These are phyloP conservation scores for Ceratobasidium sp. DNA, from an alignment of 1,284 basidiomycete genomes.

Conservation along the genomic window DNA sequence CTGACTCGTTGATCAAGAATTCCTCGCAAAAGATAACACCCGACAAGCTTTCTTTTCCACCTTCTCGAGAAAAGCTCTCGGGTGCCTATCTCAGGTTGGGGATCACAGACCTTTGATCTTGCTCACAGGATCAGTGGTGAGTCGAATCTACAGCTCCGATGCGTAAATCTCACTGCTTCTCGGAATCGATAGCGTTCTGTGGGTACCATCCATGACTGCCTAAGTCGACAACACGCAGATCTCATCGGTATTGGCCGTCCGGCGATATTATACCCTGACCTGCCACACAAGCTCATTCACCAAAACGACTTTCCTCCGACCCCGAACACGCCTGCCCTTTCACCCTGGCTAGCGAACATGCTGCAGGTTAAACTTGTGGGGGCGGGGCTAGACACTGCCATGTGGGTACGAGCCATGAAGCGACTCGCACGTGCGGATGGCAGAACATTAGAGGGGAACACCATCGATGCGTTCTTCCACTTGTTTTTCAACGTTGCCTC, in stretches of 20 bases:
- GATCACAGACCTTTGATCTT: slow-evolving; percentile 69
- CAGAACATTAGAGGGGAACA: slow-evolving; percentile 32
- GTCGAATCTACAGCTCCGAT: background rate
- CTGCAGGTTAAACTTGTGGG: slow-evolving; percentile 35
- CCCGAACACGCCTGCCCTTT: slow-evolving; percentile 13
- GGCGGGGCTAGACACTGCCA: slow-evolving; percentile 35
- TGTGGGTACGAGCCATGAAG: slow-evolving; percentile 43
- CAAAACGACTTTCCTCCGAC: slow-evolving; percentile 17
- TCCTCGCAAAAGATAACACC: slow-evolving; percentile 58
- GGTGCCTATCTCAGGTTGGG: slow-evolving; percentile 56
- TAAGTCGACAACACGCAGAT: slow-evolving; percentile 70
- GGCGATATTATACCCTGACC: slow-evolving; percentile 72
- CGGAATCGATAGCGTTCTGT: slow-evolving; percentile 61
- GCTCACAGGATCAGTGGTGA: slow-evolving; percentile 80
- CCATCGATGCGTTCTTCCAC: slow-evolving; percentile 45
- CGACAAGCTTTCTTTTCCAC: slow-evolving; percentile 55
- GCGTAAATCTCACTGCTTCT: background rate
- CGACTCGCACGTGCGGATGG: slow-evolving; percentile 21
- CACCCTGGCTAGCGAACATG: slow-evolving; percentile 23
- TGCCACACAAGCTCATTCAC: slow-evolving; percentile 60
- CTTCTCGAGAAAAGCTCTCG: slow-evolving; percentile 59
- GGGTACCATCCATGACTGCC: slow-evolving; percentile 67
- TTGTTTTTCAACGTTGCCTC: slow-evolving; percentile 47
- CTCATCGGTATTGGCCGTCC: slow-evolving; percentile 82
- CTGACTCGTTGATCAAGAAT: slow-evolving; percentile 72